Evolutionary conservation across 2,329 filamentous ascomycete species (phyloP).

Genomic region (Talaromyces sp.): DNA sequence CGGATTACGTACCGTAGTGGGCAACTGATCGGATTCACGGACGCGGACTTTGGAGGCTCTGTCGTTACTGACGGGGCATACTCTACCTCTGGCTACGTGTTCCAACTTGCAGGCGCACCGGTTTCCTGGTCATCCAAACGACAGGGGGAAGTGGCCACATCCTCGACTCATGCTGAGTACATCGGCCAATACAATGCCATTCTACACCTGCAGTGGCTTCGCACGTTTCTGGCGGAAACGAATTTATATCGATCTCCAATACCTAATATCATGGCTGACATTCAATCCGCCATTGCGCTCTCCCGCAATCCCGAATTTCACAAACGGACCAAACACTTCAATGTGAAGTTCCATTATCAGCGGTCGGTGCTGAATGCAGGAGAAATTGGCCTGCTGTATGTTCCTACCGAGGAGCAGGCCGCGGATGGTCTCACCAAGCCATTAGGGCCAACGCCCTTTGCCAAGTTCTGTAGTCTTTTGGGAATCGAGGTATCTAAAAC

Average conservation of each 20-base stretch:
- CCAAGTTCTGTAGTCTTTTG: constrained; percentile 10
- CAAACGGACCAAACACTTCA: constrained; percentile 18
- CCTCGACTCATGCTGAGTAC: constrained; percentile 7
- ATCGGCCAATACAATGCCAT: constrained; percentile 10
- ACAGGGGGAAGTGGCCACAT: constrained; percentile 13
- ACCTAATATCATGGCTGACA: constrained; percentile 18
- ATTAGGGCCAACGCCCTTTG: constrained; percentile 5
- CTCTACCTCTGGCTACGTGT: constrained; percentile 26
- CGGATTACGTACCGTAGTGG: constrained; percentile 6
- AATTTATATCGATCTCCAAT: constrained; percentile 8
- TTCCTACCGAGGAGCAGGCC: constrained; percentile 10
- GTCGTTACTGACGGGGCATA: constrained; percentile 15
- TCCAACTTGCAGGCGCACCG: constrained; percentile 23
- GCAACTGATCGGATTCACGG: constrained; percentile 14
- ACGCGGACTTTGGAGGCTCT: constrained; percentile 18
- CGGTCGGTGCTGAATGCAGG: constrained; percentile 11
- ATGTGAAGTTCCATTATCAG: constrained; percentile 17
- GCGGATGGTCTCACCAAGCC: constrained; percentile 15
- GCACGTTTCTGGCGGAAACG: constrained; percentile 10
- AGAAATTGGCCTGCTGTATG: constrained; percentile 8
- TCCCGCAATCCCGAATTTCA: constrained; percentile 17
- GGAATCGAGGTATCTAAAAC: constrained; percentile 2
- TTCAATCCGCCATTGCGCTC: constrained; percentile 11
- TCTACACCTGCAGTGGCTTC: constrained; percentile 18
- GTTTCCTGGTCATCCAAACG: constrained; percentile 27